Evolutionary conservation across 1,139 yeast species (phyloP).

Genomic region (Sugiyamaella paludigena): DNA sequence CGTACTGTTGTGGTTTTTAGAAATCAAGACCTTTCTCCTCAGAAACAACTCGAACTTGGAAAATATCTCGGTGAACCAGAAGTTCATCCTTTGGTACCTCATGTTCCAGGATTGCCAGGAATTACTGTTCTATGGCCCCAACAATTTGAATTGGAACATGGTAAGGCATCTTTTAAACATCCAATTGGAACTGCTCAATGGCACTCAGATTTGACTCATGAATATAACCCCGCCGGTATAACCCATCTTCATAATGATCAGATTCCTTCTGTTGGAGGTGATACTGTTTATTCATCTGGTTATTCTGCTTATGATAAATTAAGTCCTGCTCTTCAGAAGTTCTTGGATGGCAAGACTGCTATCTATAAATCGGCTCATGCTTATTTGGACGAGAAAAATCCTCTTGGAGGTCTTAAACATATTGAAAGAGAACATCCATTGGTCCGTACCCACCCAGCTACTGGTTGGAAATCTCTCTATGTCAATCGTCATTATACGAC

Average conservation of each 20-base stretch:
- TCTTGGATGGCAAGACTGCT: constrained; percentile 57
- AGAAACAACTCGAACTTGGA: constrained; percentile 58
- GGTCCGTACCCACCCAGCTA: constrained; percentile 67
- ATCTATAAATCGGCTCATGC: constrained; percentile 45
- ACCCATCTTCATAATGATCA: constrained; percentile 60
- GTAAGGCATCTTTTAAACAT: constrained; percentile 6
- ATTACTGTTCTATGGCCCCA: constrained; percentile 56
- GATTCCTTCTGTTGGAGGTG: constrained; percentile 68
- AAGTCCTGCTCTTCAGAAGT: constrained; percentile 57
- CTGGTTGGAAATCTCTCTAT: constrained; percentile 58
- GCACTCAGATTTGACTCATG: constrained; percentile 73
- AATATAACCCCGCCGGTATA: constrained; percentile 64
- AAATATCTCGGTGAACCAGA: constrained; percentile 67
- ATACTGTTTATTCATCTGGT: constrained; percentile 64
- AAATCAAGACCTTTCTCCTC: constrained; percentile 50
- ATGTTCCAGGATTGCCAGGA: constrained; percentile 48
- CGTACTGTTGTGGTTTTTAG: constrained; percentile 69
- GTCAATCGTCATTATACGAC: constrained; percentile 61
- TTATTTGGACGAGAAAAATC: constrained; percentile 12
- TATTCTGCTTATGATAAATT: constrained; percentile 65
- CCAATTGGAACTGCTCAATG: constrained; percentile 38
- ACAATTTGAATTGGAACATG: constrained; percentile 36
- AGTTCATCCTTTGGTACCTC: constrained; percentile 72
- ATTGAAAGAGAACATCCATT: constrained; percentile 52
- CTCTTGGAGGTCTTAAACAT: constrained; percentile 8